Conservation (phyloP, 2,329 filamentous ascomycete genomes). For the Amphichorda felina region DNA sequence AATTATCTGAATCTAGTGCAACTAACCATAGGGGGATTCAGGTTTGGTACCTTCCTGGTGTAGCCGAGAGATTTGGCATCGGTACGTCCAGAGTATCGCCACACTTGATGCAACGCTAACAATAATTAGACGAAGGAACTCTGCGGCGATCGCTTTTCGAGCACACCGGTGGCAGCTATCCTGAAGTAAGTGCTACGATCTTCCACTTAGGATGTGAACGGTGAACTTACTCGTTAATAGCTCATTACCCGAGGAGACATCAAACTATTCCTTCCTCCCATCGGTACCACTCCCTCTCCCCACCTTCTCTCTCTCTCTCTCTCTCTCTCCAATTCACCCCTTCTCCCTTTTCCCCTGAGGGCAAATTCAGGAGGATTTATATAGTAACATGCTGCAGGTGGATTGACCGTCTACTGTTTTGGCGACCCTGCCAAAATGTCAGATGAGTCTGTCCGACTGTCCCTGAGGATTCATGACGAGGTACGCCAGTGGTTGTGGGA, state of each 20-base stretch:
- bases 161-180: constrained; percentile 90
- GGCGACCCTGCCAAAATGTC: constrained; percentile 91
- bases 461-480: constrained; percentile 68
- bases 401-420: constrained; percentile 93
- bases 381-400: constrained; percentile 34
- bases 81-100: constrained; percentile 29
- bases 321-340: background rate
- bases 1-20: too few species aligned
- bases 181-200: constrained; percentile 43
- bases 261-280: constrained; percentile 90
- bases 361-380: background rate
- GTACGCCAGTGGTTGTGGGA: constrained; percentile 19
- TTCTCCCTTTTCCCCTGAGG: too few species aligned
- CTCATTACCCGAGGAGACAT: constrained; percentile 90
- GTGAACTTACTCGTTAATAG: constrained; percentile 20
- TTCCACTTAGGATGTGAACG: background rate
- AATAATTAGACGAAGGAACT: constrained; percentile 59
- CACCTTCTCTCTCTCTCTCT: background rate
- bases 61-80: constrained; percentile 88
- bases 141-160: constrained; percentile 84
- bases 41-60: constrained; percentile 74
- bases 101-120: constrained; percentile 12
- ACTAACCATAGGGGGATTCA: constrained; percentile 9
- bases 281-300: constrained; percentile 37
- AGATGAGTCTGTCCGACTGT: constrained; percentile 68